Evolutionary conservation across 306 rosid species (phyloP).

Genomic region (Pueraria montana): DNA sequence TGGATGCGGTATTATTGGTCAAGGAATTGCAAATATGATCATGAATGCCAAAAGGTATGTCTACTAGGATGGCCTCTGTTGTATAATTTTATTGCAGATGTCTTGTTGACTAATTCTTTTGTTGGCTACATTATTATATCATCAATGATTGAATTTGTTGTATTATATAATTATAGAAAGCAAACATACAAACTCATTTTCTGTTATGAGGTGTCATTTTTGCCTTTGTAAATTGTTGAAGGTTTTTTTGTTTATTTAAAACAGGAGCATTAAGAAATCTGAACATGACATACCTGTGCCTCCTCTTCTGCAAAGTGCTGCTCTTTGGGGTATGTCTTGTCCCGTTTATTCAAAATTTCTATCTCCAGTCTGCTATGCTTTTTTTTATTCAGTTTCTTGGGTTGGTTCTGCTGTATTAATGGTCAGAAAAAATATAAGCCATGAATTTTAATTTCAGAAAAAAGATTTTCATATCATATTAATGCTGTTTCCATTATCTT

Average conservation of each 20-base stretch:
- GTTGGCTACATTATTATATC: slow-evolving; percentile 25
- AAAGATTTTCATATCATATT: neutral
- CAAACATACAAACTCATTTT: neutral
- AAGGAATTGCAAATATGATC: slow-evolving; percentile 93
- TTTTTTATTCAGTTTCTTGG: slow-evolving; percentile 37
- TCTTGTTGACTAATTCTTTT: slow-evolving; percentile 25
- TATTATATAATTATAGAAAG: neutral
- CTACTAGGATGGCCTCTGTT: slow-evolving; percentile 29
- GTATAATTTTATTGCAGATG: slow-evolving; percentile 13
- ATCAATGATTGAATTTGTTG: neutral
- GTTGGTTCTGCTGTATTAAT: neutral
- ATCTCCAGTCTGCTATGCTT: slow-evolving; percentile 12
- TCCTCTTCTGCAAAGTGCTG: slow-evolving; percentile 90
- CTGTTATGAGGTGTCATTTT: neutral
- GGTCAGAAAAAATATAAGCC: slow-evolving; percentile 12
- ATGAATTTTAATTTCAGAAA: slow-evolving; percentile 21
- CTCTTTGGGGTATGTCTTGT: slow-evolving; percentile 69
- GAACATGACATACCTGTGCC: slow-evolving; percentile 96
- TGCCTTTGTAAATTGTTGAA: slow-evolving; percentile 11
- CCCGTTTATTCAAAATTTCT: slow-evolving; percentile 15
- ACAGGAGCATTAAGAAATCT: slow-evolving; percentile 91
- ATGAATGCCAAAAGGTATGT: slow-evolving; percentile 89
- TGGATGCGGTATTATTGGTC: slow-evolving; percentile 95
- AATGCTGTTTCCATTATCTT: neutral
- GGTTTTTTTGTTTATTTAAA: neutral